phyloP scores from a whole-genome alignment of 768 basidiomycete species.

The Pisolithus sp. region DNA sequence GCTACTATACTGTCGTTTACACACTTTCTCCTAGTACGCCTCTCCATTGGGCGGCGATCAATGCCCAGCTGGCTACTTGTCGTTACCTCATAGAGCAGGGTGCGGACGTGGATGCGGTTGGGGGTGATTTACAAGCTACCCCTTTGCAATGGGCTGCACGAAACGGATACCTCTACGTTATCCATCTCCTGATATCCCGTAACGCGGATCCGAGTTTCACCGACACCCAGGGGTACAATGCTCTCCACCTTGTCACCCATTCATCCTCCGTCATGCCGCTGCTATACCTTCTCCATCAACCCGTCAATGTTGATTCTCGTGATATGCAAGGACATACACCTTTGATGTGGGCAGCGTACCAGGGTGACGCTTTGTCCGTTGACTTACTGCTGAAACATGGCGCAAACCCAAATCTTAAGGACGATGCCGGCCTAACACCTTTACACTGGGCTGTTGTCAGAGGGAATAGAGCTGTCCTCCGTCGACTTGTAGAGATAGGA shows the following conservation, averaged over 20 bases:
- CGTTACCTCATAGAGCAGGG: constrained; percentile 85
- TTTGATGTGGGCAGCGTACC: constrained; percentile 99
- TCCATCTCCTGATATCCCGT: constrained; percentile 85
- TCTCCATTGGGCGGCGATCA: constrained; percentile 97
- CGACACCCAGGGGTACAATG: constrained; percentile 95
- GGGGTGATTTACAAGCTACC: constrained; percentile 90
- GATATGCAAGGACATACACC: constrained; percentile 92
- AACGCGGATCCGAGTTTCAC: constrained; percentile 88
- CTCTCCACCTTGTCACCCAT: constrained; percentile 92
- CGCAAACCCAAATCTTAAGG: constrained; percentile 69
- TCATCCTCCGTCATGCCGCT: constrained; percentile 93
- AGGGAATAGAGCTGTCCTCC: constrained; percentile 85
- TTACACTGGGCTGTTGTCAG: constrained; percentile 98
- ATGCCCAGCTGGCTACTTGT: constrained; percentile 87
- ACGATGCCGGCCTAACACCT: constrained; percentile 79
- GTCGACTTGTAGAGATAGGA: constrained; percentile 78
- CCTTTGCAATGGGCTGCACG: constrained; percentile 98
- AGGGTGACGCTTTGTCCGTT: constrained; percentile 94
- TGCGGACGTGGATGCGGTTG: constrained; percentile 89
- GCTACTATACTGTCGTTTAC: not conserved
- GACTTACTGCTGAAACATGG: constrained; percentile 85
- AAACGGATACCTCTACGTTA: constrained; percentile 93
- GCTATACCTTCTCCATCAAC: constrained; percentile 87
- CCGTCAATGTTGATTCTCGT: constrained; percentile 83
- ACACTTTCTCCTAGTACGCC: constrained; percentile 48